Evolutionary conservation across 2,329 filamentous ascomycete genomes (phyloP).

Genomic region (Onygena corvina): DNA sequence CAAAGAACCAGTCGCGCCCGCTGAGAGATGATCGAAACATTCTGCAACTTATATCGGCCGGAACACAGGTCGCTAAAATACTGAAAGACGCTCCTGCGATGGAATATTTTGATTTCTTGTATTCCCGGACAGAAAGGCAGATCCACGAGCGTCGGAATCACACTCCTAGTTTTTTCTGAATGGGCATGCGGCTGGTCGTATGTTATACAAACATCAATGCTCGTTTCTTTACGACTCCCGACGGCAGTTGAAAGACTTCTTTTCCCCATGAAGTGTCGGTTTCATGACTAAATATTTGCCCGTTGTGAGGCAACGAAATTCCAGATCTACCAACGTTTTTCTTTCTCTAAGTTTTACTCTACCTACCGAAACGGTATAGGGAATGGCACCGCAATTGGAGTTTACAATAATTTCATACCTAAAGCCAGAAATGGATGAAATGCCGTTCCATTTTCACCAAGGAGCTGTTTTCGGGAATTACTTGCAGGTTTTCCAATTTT

Average conservation of each 20-base stretch:
- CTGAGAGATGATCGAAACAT: constrained; percentile 84
- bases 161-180: constrained; percentile 25
- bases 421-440: not conserved
- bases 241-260: not conserved
- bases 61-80: constrained; percentile 77
- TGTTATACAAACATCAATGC: not conserved
- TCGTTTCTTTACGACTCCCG: not conserved
- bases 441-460: not conserved
- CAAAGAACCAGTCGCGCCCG: constrained; percentile 69
- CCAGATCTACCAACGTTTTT: not conserved
- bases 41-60: constrained; percentile 73
- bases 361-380: too few species aligned
- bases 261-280: constrained; percentile 2
- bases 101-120: constrained; percentile 69
- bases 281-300: constrained; percentile 1
- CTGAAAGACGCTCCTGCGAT: constrained; percentile 73
- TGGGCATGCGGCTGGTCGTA: constrained; percentile 7
- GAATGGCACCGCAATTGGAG: not conserved
- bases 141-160: constrained; percentile 53
- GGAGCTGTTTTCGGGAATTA: not conserved
- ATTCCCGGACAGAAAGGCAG: constrained; percentile 67
- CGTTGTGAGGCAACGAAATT: not conserved
- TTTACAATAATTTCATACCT: not conserved
- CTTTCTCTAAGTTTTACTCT: not conserved
- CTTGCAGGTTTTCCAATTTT: not conserved